phyloP scores from a whole-genome alignment of 345 rosid species.

The Syzygium aromaticum region DNA sequence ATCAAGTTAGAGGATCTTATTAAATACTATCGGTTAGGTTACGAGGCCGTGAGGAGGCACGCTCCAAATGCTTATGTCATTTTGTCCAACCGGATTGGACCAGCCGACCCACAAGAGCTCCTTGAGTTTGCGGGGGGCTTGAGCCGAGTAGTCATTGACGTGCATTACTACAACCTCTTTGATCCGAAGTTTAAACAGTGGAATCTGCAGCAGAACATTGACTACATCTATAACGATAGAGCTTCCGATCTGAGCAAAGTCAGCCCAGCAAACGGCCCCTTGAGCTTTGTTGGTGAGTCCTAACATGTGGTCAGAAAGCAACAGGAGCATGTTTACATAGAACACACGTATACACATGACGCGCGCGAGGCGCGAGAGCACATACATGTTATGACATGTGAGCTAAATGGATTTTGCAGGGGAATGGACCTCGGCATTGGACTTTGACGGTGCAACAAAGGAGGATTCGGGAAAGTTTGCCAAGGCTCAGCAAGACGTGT shows the following conservation, averaged over 20 bases:
- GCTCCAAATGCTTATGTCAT: constrained; percentile 18
- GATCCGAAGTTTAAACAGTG: neutral
- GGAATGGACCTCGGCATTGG: neutral
- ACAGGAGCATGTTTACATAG: neutral
- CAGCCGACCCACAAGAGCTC: constrained; percentile 7
- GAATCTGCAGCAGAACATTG: neutral
- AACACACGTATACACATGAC: neutral
- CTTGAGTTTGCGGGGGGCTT: constrained; percentile 13
- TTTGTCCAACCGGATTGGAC: constrained; percentile 22
- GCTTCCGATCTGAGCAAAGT: neutral
- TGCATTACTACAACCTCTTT: constrained; percentile 22
- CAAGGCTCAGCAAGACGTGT: neutral
- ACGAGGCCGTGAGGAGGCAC: constrained; percentile 27
- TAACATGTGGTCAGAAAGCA: neutral
- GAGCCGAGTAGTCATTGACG: constrained; percentile 20
- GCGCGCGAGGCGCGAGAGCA: neutral
- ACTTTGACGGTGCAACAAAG: neutral
- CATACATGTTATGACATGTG: neutral
- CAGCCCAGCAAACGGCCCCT: neutral
- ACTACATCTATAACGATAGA: neutral
- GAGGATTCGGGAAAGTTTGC: neutral
- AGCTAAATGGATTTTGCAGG: neutral
- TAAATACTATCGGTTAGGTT: constrained; percentile 21
- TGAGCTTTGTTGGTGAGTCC: neutral
- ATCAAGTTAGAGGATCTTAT: constrained; percentile 10